Conservation (phyloP, 257 asterid genomes). For the Jasminum sambac region DNA sequence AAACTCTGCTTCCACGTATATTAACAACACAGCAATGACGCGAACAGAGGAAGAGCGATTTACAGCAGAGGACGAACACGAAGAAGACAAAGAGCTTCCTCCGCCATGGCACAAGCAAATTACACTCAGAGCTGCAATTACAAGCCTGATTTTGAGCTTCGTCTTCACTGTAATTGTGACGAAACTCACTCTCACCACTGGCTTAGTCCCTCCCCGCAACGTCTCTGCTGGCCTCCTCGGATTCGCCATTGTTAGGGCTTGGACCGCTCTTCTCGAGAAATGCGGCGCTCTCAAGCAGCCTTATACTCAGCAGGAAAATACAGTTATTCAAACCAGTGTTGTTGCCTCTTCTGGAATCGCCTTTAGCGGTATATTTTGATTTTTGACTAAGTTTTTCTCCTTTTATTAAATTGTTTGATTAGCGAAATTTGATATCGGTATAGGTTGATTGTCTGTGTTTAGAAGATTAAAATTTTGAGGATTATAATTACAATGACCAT, state of each 20-base stretch:
- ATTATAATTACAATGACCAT: no score
- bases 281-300: conserved; percentile 61
- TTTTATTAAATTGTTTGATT: no score
- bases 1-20: no score
- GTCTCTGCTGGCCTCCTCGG: conserved; percentile 79
- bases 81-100: conserved; percentile 41
- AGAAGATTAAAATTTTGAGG: no score
- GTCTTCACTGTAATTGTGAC: conserved; percentile 64
- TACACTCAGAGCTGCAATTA: conserved; percentile 43
- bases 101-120: conserved; percentile 61
- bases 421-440: neutral
- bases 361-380: conserved; percentile 51
- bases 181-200: conserved; percentile 71
- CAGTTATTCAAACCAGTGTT: conserved; percentile 68
- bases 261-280: conserved; percentile 31
- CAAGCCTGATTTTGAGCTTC: conserved; percentile 43
- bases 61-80: no score
- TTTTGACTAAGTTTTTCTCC: neutral
- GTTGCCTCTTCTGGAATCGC: conserved; percentile 84
- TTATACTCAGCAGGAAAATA: conserved; percentile 71
- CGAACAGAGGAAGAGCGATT: no score
- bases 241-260: conserved; percentile 47
- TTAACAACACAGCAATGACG: conserved; percentile 15
- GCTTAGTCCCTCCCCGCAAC: conserved; percentile 66
- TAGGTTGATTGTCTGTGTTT: no score